phyloP scores from a whole-genome alignment of 257 asterid species.

The Thymus mandschuricus region DNA sequence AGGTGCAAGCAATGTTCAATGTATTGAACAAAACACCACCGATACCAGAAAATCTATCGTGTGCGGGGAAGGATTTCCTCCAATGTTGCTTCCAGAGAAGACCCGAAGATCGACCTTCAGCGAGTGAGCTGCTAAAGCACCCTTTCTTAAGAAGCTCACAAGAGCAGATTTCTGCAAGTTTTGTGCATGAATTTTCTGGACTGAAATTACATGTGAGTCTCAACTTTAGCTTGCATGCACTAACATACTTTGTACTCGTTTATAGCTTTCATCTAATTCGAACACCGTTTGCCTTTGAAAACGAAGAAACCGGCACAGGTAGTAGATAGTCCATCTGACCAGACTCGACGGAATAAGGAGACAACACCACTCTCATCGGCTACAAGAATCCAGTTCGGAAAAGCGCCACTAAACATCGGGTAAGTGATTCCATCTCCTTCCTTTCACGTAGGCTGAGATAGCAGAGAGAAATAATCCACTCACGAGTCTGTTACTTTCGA shows the following conservation, averaged over 20 bases:
- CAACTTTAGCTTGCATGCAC: slow-evolving; percentile 9
- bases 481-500: background rate
- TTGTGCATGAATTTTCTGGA: slow-evolving; percentile 48
- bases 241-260: background rate
- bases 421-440: slow-evolving; percentile 26
- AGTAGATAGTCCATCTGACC: slow-evolving; percentile 39
- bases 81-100: slow-evolving; percentile 65
- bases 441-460: background rate
- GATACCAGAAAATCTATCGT: slow-evolving; percentile 68
- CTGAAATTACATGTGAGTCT: slow-evolving; percentile 49
- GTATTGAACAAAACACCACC: slow-evolving; percentile 72
- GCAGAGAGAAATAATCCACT: background rate
- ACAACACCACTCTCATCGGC: slow-evolving; percentile 39
- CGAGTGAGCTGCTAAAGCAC: slow-evolving; percentile 64
- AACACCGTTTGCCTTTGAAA: background rate
- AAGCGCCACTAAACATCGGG: slow-evolving; percentile 43
- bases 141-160: slow-evolving; percentile 55
- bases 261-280: background rate
- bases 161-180: slow-evolving; percentile 43
- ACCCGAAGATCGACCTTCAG: slow-evolving; percentile 81
- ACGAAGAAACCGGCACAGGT: slow-evolving; percentile 41
- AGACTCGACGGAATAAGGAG: slow-evolving; percentile 41
- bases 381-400: slow-evolving; percentile 42
- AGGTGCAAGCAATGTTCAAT: slow-evolving; percentile 94
- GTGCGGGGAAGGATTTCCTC: slow-evolving; percentile 82